Evolutionary conservation across 2,329 filamentous ascomycete species (phyloP).

Genomic region (Colletotrichum horii): DNA sequence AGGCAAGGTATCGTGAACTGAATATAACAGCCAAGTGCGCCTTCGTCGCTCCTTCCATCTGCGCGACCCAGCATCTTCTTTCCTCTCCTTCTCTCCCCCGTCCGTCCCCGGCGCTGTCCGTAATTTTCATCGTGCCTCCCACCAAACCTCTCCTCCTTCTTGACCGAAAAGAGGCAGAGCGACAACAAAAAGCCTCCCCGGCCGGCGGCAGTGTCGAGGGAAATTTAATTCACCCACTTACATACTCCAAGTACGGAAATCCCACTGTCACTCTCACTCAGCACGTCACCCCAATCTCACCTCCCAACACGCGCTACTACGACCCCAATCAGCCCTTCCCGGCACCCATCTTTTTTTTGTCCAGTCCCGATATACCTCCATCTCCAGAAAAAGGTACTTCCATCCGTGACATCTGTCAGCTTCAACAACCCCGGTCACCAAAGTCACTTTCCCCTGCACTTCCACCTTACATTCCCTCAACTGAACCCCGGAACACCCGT

Average conservation of each 20-base stretch:
- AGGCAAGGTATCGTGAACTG: background rate
- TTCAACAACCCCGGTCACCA: background rate
- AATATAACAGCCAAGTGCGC: conserved; percentile 9
- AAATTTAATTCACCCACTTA: background rate
- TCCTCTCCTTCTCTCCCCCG: background rate
- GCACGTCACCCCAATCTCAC: background rate
- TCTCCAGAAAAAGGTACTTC: conserved; percentile 20
- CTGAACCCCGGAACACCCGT: conserved; percentile 20
- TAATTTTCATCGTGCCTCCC: background rate
- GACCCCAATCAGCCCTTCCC: background rate
- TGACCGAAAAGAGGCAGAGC: background rate
- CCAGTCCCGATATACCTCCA: conserved; percentile 5
- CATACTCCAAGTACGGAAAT: background rate
- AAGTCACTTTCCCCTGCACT: background rate
- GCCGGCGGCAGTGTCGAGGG: conserved; percentile 14
- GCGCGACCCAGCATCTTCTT: background rate
- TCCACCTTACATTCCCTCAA: background rate
- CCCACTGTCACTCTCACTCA: background rate
- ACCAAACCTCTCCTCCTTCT: background rate
- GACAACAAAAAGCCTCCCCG: background rate
- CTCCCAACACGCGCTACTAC: background rate
- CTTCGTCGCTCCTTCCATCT: background rate
- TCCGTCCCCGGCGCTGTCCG: background rate
- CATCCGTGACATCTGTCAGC: background rate
- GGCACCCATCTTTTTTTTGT: background rate